Evolutionary conservation across 257 asterid species (phyloP).

Genomic region (Agastache rugosa): DNA sequence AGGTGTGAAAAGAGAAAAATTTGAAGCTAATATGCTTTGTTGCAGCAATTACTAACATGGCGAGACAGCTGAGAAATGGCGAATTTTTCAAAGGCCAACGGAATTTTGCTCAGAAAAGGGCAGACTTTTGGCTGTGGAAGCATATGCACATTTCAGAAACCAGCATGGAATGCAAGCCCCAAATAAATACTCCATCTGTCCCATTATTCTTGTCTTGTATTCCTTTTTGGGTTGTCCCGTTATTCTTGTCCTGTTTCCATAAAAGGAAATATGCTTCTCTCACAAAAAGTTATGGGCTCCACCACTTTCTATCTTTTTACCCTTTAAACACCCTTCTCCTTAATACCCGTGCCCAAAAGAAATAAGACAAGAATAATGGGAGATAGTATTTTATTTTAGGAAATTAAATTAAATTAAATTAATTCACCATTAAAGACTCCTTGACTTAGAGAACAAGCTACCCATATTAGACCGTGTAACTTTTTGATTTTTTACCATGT

Average conservation of each 20-base stretch:
- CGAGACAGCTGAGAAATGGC: conserved; percentile 40
- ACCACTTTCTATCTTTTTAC: too few species aligned
- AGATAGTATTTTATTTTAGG: not conserved
- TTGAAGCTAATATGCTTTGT: not conserved
- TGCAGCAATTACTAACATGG: conserved; percentile 32
- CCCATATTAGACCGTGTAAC: not conserved
- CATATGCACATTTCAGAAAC: conserved; percentile 35
- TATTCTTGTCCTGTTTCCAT: too few species aligned
- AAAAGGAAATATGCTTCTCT: too few species aligned
- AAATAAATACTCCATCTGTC: conserved; percentile 9
- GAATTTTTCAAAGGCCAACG: conserved; percentile 42
- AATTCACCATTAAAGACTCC: not conserved
- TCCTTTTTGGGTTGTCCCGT: too few species aligned
- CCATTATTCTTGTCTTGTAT: too few species aligned
- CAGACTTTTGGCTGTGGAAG: conserved; percentile 38
- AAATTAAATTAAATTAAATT: not conserved
- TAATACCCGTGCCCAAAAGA: too few species aligned
- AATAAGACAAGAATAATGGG: too few species aligned
- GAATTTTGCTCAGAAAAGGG: conserved; percentile 35
- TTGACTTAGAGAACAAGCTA: conserved; percentile 48
- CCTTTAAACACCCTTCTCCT: too few species aligned
- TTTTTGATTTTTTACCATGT: too few species aligned
- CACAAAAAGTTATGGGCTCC: too few species aligned
- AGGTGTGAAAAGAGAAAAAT: not conserved
- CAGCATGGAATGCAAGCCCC: not conserved